Evolutionary conservation across 2,329 filamentous ascomycete species (phyloP).

Genomic region (Apiospora koreana): DNA sequence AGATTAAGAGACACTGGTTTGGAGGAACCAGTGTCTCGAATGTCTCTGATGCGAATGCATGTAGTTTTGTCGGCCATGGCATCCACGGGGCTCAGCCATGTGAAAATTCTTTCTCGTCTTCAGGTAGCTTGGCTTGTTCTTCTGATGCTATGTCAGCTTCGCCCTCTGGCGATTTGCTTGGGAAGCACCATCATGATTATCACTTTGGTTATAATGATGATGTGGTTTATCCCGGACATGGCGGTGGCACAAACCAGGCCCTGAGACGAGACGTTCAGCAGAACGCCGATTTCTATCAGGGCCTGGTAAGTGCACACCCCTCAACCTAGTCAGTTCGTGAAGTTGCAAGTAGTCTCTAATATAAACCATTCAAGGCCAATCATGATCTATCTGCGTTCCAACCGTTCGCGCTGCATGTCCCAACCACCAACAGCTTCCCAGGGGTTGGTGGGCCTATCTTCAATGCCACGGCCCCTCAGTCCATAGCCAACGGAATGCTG

Average conservation of each 20-base stretch:
- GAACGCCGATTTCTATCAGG: background rate
- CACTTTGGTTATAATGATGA: background rate
- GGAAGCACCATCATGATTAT: background rate
- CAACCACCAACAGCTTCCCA: background rate
- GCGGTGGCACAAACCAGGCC: background rate
- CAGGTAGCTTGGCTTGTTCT: constrained; percentile 10
- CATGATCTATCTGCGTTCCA: background rate
- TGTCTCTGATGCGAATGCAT: background rate
- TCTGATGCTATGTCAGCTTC: constrained; percentile 5
- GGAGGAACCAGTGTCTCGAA: constrained; percentile 1
- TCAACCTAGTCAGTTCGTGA: background rate
- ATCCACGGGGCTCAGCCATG: background rate
- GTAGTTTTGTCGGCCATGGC: background rate
- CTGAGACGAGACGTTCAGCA: background rate
- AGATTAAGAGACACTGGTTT: constrained; percentile 10
- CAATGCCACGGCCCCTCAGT: too few relatives aligned
- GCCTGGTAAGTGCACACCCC: background rate
- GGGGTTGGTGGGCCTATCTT: too few relatives aligned
- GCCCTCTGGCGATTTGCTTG: background rate
- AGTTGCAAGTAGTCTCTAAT: background rate
- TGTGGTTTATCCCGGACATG: background rate
- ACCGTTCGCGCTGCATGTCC: too few relatives aligned
- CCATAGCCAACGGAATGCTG: too few relatives aligned
- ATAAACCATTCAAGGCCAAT: background rate
- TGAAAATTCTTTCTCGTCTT: background rate